Evolutionary conservation across 345 rosid species (phyloP).

Genomic region (Xanthoceras sorbifolium): DNA sequence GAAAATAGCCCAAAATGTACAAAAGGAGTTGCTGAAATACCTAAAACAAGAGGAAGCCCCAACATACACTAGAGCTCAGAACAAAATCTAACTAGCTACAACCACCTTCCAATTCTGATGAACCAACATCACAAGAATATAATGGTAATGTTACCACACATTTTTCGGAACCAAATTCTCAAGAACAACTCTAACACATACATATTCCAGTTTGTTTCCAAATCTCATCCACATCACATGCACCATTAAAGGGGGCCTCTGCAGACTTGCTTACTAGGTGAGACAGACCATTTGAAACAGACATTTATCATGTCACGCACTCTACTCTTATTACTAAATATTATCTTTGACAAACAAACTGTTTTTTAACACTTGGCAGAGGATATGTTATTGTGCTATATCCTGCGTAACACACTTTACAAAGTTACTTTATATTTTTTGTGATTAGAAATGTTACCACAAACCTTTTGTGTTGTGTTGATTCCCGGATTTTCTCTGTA

Average conservation of each 20-base stretch:
- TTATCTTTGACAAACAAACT: not conserved
- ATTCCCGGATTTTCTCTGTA: slow-evolving; percentile 55
- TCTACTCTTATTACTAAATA: not conserved
- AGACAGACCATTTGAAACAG: not conserved
- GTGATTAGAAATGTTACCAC: slow-evolving; percentile 3
- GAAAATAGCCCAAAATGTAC: no score
- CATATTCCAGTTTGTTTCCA: not conserved
- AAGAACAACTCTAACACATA: not conserved
- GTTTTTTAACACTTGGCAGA: not conserved
- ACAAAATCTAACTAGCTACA: no score
- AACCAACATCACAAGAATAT: no score
- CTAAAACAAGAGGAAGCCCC: no score
- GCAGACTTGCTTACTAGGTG: not conserved
- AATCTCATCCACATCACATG: not conserved
- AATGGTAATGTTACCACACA: not conserved
- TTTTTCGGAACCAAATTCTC: not conserved
- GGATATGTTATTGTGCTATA: not conserved
- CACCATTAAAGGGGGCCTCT: not conserved
- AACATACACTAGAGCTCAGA: no score
- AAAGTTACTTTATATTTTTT: not conserved
- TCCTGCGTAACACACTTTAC: not conserved
- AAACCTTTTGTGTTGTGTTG: slow-evolving; percentile 53
- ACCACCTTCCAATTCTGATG: no score
- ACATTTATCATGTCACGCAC: not conserved
- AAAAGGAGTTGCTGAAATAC: no score